These are phyloP conservation scores for Podila epicladia DNA, from an alignment of 192 early-diverging fungal species.

Conservation along the genomic window DNA sequence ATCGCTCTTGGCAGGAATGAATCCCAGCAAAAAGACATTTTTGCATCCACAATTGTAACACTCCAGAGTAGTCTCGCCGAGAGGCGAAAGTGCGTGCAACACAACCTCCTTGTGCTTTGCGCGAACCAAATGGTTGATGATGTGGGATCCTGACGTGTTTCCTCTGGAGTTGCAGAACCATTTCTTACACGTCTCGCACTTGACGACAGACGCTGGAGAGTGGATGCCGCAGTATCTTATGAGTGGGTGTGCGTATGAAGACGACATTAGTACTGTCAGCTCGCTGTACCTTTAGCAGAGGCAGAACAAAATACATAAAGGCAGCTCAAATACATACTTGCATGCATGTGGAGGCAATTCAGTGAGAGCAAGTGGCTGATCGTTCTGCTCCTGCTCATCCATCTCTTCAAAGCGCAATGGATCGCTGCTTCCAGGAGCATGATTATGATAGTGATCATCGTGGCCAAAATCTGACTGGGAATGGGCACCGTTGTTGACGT, in stretches of 20 bases:
- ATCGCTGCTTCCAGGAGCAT: constrained; percentile 12
- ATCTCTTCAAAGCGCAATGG: constrained; percentile 58
- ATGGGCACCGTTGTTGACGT: constrained; percentile 42
- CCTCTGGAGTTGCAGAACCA: constrained; percentile 99
- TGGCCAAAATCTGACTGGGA: constrained; percentile 32
- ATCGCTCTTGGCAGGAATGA: constrained; percentile 98
- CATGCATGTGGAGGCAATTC: constrained; percentile 87
- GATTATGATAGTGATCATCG: constrained; percentile 8
- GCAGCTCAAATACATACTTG: constrained; percentile 25
- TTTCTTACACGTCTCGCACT: constrained; percentile 91
- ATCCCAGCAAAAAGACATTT: constrained; percentile 97
- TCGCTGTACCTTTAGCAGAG: neutral
- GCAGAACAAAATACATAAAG: neutral
- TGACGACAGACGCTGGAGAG: constrained; percentile 84
- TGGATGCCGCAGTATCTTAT: constrained; percentile 94
- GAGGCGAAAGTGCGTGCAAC: constrained; percentile 91
- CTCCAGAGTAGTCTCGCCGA: constrained; percentile 95
- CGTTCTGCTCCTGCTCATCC: constrained; percentile 65
- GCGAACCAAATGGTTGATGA: constrained; percentile 93
- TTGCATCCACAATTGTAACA: constrained; percentile 97
- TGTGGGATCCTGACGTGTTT: constrained; percentile 91
- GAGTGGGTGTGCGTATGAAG: neutral
- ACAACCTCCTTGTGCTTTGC: constrained; percentile 95
- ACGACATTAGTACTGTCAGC: neutral
- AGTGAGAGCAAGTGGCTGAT: constrained; percentile 56